A percentile compares a stretch with the other conserved stretches of the same genome.
phyloP scores from a whole-genome alignment of 1,284 basidiomycete species.

The Heterobasidion irregulare region DNA sequence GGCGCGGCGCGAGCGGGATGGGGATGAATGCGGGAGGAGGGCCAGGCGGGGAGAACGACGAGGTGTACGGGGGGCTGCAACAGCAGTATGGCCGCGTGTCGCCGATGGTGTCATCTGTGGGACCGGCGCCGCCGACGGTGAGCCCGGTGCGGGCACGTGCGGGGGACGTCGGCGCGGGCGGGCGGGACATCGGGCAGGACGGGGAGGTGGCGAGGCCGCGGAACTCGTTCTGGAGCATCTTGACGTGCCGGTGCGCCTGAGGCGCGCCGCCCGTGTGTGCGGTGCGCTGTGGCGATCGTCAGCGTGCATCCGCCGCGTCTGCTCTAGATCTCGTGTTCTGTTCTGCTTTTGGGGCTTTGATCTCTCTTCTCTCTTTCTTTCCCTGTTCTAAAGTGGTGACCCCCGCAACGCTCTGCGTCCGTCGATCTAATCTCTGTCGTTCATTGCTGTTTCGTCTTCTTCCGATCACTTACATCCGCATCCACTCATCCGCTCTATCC shows the following conservation, averaged over 20 bases:
- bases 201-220: slow-evolving; percentile 42
- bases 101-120: slow-evolving; percentile 57
- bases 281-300: no score
- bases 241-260: slow-evolving; percentile 72
- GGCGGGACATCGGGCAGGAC: slow-evolving; percentile 47
- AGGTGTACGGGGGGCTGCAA: slow-evolving; percentile 31
- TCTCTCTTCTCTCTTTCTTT: no score
- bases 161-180: slow-evolving; percentile 58
- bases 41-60: slow-evolving; percentile 24
- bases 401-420: no score
- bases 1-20: slow-evolving; percentile 24
- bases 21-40: no score
- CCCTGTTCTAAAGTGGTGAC: no score
- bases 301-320: slow-evolving; percentile 2
- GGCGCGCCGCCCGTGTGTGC: background rate
- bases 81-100: slow-evolving; percentile 59
- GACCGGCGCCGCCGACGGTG: slow-evolving; percentile 56
- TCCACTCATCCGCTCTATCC: background rate
- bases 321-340: background rate
- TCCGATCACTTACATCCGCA: background rate
- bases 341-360: background rate
- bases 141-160: slow-evolving; percentile 61
- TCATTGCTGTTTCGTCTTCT: background rate
- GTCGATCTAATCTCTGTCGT: no score
- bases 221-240: slow-evolving; percentile 51